phyloP scores from a whole-genome alignment of 495 filamentous ascomycete genomes.

The Letharia lupina region DNA sequence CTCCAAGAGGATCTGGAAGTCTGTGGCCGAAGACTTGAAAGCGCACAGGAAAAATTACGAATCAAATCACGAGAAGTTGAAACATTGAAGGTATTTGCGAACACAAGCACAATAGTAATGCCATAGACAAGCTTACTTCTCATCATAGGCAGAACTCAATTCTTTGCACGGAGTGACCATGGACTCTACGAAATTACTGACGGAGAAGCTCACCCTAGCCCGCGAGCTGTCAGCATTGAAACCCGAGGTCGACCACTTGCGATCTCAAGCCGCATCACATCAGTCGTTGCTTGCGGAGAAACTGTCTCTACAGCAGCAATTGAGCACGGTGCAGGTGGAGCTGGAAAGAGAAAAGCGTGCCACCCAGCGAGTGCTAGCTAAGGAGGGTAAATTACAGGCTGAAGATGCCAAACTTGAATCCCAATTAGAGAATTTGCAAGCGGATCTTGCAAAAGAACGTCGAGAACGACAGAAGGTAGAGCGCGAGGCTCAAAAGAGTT shows the following conservation, averaged over 20 bases:
- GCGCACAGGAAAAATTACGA: constrained; percentile 47
- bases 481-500: constrained; percentile 28
- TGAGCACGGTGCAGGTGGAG: constrained; percentile 67
- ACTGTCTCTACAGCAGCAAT: constrained; percentile 60
- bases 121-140: constrained; percentile 4
- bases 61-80: constrained; percentile 54
- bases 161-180: constrained; percentile 53
- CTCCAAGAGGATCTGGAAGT: constrained; percentile 49
- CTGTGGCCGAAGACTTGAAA: constrained; percentile 45
- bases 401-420: constrained; percentile 41
- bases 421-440: constrained; percentile 36
- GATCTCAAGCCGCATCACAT: constrained; percentile 56
- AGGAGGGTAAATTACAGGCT: constrained; percentile 34
- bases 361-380: constrained; percentile 50
- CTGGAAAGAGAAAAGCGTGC: constrained; percentile 69
- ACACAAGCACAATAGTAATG: background rate
- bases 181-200: constrained; percentile 59
- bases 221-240: constrained; percentile 63
- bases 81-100: constrained; percentile 51
- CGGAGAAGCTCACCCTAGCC: constrained; percentile 66
- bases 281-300: constrained; percentile 65
- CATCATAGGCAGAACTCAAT: constrained; percentile 55
- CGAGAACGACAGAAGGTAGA: constrained; percentile 34
- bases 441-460: constrained; percentile 40
- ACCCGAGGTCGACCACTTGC: constrained; percentile 70